These are phyloP conservation scores for Skeletonema marinoi DNA, from an alignment of 108 stramenopile genomes.

Conservation along the genomic window DNA sequence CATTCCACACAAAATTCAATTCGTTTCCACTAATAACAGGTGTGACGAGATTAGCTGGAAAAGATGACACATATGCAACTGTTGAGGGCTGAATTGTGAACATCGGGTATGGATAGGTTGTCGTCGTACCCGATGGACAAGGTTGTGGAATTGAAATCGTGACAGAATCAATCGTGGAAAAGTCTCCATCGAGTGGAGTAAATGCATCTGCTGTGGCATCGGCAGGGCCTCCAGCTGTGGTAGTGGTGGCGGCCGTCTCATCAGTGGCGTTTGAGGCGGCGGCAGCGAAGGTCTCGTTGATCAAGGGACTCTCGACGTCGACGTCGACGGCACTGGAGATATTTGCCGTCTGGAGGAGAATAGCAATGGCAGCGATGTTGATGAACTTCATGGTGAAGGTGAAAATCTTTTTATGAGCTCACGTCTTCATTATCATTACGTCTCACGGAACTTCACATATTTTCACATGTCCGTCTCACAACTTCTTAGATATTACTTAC, in stretches of 20 bases:
- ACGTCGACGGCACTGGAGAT: too few relatives aligned
- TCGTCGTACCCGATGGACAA: background rate
- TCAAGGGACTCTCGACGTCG: too few relatives aligned
- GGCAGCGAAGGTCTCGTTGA: too few relatives aligned
- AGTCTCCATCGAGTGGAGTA: background rate
- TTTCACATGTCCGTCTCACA: too few relatives aligned
- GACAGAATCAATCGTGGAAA: background rate
- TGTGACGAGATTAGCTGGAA: background rate
- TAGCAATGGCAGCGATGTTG: too few relatives aligned
- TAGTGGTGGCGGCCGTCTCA: background rate
- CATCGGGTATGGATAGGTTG: background rate
- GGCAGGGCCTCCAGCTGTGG: background rate
- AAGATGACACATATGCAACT: background rate
- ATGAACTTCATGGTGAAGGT: too few relatives aligned
- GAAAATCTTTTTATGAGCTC: too few relatives aligned
- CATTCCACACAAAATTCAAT: background rate
- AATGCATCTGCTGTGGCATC: background rate
- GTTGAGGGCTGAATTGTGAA: background rate
- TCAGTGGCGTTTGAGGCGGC: background rate
- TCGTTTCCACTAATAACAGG: background rate
- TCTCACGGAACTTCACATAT: too few relatives aligned
- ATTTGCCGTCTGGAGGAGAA: too few relatives aligned
- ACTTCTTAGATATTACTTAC: too few relatives aligned
- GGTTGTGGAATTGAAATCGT: background rate
- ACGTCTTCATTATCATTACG: too few relatives aligned